These are phyloP conservation scores for Trichoderma sp. DNA, from an alignment of 2,329 filamentous ascomycete species.

Conservation along the genomic window DNA sequence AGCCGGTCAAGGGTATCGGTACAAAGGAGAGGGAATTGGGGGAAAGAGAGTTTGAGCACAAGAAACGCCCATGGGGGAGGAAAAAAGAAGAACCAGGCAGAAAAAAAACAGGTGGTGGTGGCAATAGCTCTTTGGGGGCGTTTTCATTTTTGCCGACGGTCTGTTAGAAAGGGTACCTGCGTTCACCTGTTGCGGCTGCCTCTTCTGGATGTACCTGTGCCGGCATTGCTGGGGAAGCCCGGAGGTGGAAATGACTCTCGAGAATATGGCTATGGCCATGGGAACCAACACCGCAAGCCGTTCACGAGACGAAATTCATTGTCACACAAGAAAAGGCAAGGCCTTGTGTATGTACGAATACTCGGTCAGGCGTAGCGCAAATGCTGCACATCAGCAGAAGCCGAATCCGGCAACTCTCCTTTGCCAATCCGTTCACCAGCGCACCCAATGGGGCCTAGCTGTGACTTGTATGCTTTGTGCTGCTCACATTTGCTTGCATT, in stretches of 20 bases:
- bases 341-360: neutral
- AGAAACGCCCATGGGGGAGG: neutral
- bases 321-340: neutral
- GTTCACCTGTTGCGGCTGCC: neutral
- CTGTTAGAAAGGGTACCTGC: neutral
- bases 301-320: neutral
- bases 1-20: neutral
- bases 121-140: neutral
- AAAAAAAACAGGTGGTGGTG: neutral
- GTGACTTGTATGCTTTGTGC: neutral
- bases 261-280: neutral
- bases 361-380: neutral
- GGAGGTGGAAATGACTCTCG: neutral
- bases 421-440: neutral
- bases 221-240: neutral
- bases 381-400: neutral
- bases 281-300: neutral
- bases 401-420: neutral
- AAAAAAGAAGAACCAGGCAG: neutral
- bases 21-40: neutral
- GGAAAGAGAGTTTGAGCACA: neutral
- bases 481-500: neutral
- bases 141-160: conserved; percentile 1
- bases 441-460: neutral
- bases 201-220: neutral